Evolutionary conservation across 305 asterid genomes (phyloP).

Genomic region (Stenogyne calaminthoides): DNA sequence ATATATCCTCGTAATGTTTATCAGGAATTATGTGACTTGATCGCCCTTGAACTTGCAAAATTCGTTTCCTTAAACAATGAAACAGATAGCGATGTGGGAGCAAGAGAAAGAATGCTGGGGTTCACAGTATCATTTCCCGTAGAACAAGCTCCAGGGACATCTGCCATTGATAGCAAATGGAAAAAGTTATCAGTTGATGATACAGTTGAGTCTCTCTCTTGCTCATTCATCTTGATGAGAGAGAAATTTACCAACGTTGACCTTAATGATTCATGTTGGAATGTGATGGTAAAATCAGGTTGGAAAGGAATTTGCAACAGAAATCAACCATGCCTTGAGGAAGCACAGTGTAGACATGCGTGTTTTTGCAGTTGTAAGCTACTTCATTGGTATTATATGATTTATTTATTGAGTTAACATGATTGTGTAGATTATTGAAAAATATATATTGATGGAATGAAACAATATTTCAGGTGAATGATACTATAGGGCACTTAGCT

Average conservation of each 20-base stretch:
- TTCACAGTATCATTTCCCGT: constrained; percentile 60
- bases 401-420: neutral
- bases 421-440: neutral
- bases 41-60: constrained; percentile 61
- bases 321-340: constrained; percentile 58
- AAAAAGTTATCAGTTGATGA: constrained; percentile 38
- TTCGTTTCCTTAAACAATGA: constrained; percentile 46
- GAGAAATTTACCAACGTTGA: neutral
- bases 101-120: constrained; percentile 51
- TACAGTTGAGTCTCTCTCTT: constrained; percentile 50
- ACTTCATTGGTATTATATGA: neutral
- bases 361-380: constrained; percentile 58
- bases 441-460: neutral
- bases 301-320: constrained; percentile 49
- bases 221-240: neutral
- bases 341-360: constrained; percentile 59
- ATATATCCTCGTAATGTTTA: neutral
- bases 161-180: constrained; percentile 51
- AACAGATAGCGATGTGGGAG: constrained; percentile 15
- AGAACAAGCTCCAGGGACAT: constrained; percentile 47
- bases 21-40: constrained; percentile 68
- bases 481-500: constrained; percentile 74
- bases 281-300: constrained; percentile 37
- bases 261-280: neutral
- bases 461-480: constrained; percentile 48